Base-by-base conservation (phyloP, 345 rosid genomes). In the Aquilaria sinensis region DNA sequence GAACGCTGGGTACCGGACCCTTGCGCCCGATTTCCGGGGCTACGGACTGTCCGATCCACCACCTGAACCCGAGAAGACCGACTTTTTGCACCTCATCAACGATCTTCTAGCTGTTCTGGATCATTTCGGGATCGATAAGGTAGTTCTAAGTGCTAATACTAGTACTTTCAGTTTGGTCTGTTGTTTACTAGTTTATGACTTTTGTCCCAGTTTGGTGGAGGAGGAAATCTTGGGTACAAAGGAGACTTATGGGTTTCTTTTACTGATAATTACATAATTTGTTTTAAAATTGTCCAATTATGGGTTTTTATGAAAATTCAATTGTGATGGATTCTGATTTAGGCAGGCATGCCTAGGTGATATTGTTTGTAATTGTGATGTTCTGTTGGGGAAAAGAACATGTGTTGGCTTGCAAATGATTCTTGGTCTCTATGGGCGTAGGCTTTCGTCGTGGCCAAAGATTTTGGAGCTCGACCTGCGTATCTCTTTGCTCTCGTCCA, bases 391-490 rank as follows among this genome's bases (percentile, higher is more conserved):
- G 23, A 16, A 16, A 16, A 16, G 23, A 16, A 16, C 23, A 16
- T 16, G 23, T 16, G 23, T 16, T 16, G 23, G 23, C 23, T 37
- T 15, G 9, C 15, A 2, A 31, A 3, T 31, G 58, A 31, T 31
- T 67, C 29, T 46, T n/a, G 16, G 55, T n/a, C 13, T 51, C 23
- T 51, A 29, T 13, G 15, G 3, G 43, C 23, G 31, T 58, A 81
- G 89, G 85, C 71, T 10, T 80, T 74, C 67, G 62, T 83, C 34
- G 66, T 80, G 6, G 83, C 64, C 0, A 83, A 81, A 65, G 85
- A 80, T 65, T 81, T 65, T 41, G 85, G 85, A 56, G 72, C 69
- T 8, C 23, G 54, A 50, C 37, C 69, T 3, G 85, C 80, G 2
- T 83, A 72, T 64, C 16, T 48, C 16, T 63, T 83, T 48, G 67